These are phyloP conservation scores for Pontederia paniculata DNA, from an alignment of 176 grass and related monocot genomes.

Conservation along the genomic window DNA sequence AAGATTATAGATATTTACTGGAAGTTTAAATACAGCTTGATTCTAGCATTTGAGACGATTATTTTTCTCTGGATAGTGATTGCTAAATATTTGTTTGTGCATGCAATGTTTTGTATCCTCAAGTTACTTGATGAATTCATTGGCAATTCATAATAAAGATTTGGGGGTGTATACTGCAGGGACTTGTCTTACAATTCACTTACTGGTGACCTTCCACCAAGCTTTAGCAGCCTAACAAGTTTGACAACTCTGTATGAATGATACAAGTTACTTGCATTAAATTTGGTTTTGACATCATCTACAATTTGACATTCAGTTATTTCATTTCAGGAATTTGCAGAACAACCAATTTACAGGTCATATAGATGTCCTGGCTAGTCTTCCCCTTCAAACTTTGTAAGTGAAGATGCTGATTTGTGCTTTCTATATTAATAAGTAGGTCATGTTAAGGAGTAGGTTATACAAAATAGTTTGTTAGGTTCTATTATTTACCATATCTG, in stretches of 20 bases:
- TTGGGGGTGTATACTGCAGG: slow-evolving; percentile 28
- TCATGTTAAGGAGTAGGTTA: not conserved
- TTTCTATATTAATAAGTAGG: no score
- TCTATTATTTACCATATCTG: not conserved
- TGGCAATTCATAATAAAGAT: not conserved
- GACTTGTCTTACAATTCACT: slow-evolving; percentile 80
- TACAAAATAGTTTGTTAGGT: not conserved
- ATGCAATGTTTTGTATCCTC: not conserved
- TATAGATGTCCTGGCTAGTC: slow-evolving; percentile 71
- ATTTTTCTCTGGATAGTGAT: no score
- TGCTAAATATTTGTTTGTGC: no score
- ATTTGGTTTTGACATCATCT: not conserved
- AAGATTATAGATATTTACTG: no score
- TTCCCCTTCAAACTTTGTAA: slow-evolving; percentile 78
- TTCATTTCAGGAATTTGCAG: slow-evolving; percentile 64
- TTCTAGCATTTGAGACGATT: no score
- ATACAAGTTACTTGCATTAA: slow-evolving; percentile 3
- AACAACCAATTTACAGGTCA: slow-evolving; percentile 83
- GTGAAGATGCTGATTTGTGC: slow-evolving; percentile 14
- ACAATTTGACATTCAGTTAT: slow-evolving; percentile 21
- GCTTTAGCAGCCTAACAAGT: slow-evolving; percentile 60
- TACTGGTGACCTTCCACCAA: slow-evolving; percentile 60
- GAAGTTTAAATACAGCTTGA: no score
- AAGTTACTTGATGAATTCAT: not conserved
- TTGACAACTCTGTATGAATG: slow-evolving; percentile 66